A percentile compares a stretch with the other conserved stretches of the same genome.
These are phyloP conservation scores for Sarocladium brachiariae DNA, from an alignment of 2,329 filamentous ascomycete species.

Conservation along the genomic window DNA sequence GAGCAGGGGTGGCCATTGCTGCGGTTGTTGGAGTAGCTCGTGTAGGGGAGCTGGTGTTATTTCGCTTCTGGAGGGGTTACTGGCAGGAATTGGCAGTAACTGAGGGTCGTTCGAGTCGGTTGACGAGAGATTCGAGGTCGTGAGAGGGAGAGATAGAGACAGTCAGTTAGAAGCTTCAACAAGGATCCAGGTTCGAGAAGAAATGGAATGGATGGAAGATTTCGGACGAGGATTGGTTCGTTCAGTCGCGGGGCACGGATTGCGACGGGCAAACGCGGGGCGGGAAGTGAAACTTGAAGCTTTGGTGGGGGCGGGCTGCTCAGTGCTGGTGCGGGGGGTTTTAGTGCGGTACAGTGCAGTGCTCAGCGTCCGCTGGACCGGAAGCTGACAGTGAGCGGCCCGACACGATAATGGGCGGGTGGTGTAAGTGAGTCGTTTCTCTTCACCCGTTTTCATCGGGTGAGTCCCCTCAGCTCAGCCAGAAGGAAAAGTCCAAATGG, in stretches of 20 bases:
- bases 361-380: background rate
- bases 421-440: no score
- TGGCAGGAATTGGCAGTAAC: no score
- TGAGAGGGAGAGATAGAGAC: background rate
- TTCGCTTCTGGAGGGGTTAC: background rate
- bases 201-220: background rate
- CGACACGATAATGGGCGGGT: no score
- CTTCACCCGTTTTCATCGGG: no score
- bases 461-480: no score
- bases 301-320: background rate
- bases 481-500: no score
- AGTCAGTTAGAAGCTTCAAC: no score
- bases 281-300: background rate
- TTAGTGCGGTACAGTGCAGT: no score
- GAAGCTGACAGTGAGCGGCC: no score
- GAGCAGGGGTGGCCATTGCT: constrained; percentile 1
- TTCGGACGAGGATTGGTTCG: background rate
- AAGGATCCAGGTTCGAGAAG: no score
- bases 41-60: background rate
- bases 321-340: background rate
- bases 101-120: background rate
- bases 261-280: constrained; percentile 3
- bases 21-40: background rate
- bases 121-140: background rate
- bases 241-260: no score